phyloP scores from a whole-genome alignment of 495 filamentous ascomycete species.

The Podospora comata region DNA sequence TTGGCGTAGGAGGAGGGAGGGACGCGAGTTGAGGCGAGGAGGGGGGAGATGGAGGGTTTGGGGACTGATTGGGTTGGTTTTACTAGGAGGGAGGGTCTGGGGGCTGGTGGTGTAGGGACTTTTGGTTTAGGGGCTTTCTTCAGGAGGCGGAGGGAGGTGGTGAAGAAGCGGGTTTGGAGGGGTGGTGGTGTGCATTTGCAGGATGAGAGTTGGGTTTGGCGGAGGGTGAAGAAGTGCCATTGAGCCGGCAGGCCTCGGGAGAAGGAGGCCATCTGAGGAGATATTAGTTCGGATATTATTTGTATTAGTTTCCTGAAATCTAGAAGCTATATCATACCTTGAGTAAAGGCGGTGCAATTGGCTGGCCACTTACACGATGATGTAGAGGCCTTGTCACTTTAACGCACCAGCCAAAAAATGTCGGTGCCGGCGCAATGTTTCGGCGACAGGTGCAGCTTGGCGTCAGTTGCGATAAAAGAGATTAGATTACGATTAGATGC shows the following conservation, averaged over 20 bases:
- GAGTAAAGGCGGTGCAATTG: neutral
- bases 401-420: neutral
- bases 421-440: slow-evolving; percentile 18
- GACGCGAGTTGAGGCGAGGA: slow-evolving; percentile 8
- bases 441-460: slow-evolving; percentile 2
- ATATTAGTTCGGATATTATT: neutral
- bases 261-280: slow-evolving; percentile 27
- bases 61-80: slow-evolving; percentile 3
- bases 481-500: neutral
- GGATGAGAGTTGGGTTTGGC: slow-evolving; percentile 4
- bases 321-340: neutral
- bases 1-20: slow-evolving; percentile 38
- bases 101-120: slow-evolving; percentile 2
- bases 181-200: slow-evolving; percentile 13
- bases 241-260: slow-evolving; percentile 22
- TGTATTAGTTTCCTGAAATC: neutral
- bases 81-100: neutral
- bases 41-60: neutral
- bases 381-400: neutral
- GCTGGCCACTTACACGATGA: neutral
- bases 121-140: slow-evolving; percentile 17
- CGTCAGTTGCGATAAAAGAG: neutral
- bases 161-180: slow-evolving; percentile 12
- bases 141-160: slow-evolving; percentile 16
- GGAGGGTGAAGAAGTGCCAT: slow-evolving; percentile 19